Base-by-base conservation (phyloP, 108 stramenopile genomes). In the Conticribra weissflogii region DNA sequence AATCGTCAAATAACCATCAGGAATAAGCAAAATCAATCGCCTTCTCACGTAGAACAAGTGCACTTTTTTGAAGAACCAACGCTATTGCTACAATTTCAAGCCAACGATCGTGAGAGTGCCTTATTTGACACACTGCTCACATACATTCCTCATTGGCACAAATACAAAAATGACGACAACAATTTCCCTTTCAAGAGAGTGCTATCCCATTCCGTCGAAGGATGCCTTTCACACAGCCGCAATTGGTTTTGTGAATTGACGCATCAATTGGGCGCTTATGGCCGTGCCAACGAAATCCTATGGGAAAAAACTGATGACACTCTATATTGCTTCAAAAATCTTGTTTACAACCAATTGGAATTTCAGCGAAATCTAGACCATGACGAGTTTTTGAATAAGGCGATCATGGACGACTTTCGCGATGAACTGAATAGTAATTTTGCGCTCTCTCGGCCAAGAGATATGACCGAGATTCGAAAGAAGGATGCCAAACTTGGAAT, bases 401-500 rank as follows among this genome's bases (percentile, higher is more conserved):
- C 18, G 5, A 53, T 65, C 7, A 53, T 65, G 64, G 52, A 65
- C 34, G 64, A 65, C 19, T 52, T 65, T 36, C 50, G 64, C 1
- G 52, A 65, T 53, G 64, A 48, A 33, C 17, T 65, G 19, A 53
- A 24, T 34, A 30, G 52, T 8, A 65, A 47, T 36, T 48, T 65
- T 23, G 64, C 64, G 25, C 47, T 65, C 25, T 48, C 51, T 34
- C 51, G 64, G 25, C 64, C 64, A 1, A 46, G 50, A 27, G 64
- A 65, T 22, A 65, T 65, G 64, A 65, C 23, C 21, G 70, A 71
- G 23, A 62, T 62, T 24, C 55, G 41, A 59, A 56, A 61, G 27
- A 71, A 61, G 50, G 70, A 71, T 62, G 60, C 52, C 7, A 62
- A 71, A 29, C 58, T 71, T 28, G 70, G 59, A 2, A 71, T 62